Conservation (phyloP, 306 rosid species). For the Rosa multiflora region DNA sequence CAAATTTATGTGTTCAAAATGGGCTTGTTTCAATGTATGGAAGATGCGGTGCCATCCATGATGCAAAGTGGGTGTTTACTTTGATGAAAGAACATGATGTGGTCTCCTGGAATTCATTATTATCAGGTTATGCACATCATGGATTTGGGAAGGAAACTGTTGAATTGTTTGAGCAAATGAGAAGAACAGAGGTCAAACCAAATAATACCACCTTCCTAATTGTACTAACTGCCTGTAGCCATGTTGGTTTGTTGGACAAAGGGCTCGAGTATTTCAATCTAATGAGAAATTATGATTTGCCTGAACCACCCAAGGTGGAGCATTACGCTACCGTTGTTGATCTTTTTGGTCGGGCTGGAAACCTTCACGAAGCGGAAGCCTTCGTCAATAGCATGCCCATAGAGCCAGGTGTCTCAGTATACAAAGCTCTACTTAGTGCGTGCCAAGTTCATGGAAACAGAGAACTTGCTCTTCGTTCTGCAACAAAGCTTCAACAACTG, state of each 20-base stretch:
- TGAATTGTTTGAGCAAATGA: constrained; percentile 45
- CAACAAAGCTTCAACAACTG: constrained; percentile 33
- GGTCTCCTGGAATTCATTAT: constrained; percentile 44
- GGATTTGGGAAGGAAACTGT: constrained; percentile 42
- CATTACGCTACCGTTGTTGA: constrained; percentile 44
- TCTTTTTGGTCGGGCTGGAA: constrained; percentile 50
- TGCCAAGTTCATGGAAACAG: constrained; percentile 45
- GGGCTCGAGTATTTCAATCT: constrained; percentile 43
- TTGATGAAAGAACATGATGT: constrained; percentile 36
- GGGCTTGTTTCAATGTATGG: constrained; percentile 59
- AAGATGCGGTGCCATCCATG: constrained; percentile 40
- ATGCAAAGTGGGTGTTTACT: constrained; percentile 32
- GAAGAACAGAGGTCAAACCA: constrained; percentile 32
- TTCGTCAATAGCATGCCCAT: constrained; percentile 40
- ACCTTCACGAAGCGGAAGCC: constrained; percentile 46
- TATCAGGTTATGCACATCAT: constrained; percentile 40
- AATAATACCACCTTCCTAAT: constrained; percentile 42
- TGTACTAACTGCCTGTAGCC: constrained; percentile 52
- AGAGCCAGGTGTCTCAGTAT: constrained; percentile 37
- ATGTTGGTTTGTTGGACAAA: constrained; percentile 44
- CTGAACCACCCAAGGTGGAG: constrained; percentile 39
- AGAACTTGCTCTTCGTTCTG: constrained; percentile 39
- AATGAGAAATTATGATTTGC: constrained; percentile 31
- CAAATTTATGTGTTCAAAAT: constrained; percentile 37
- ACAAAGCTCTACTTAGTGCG: constrained; percentile 47